Evolutionary conservation across 257 asterid species (phyloP).

Genomic region (Fraxinus quadrangulata): DNA sequence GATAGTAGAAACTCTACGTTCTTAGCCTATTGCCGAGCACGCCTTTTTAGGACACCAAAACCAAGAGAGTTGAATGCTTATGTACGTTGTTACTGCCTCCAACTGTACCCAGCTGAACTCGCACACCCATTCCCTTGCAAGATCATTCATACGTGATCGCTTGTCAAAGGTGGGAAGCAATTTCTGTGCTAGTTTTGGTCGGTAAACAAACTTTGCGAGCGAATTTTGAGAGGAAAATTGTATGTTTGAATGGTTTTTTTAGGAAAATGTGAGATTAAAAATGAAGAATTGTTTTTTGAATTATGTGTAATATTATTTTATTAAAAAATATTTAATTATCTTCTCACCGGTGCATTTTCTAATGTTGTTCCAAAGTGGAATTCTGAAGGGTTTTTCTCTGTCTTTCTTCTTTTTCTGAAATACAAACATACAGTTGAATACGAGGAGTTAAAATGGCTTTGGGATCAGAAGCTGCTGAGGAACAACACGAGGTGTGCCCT

Average conservation of each 20-base stretch:
- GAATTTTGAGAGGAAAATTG: no score
- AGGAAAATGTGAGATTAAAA: no score
- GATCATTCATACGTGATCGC: background rate
- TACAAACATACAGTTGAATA: background rate
- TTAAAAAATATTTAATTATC: no score
- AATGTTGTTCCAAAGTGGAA: background rate
- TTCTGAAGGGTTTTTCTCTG: background rate
- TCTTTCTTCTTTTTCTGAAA: background rate
- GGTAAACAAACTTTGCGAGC: background rate
- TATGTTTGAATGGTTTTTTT: no score
- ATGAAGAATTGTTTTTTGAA: no score
- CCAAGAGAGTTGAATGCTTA: background rate
- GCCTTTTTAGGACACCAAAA: background rate
- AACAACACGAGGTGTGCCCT: slow-evolving; percentile 31
- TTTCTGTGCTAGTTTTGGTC: no score
- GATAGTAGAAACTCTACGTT: background rate
- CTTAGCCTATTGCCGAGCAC: background rate
- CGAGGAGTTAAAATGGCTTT: slow-evolving; percentile 25
- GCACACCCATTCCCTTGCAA: background rate
- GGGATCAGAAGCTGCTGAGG: slow-evolving; percentile 21
- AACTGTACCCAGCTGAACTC: no score
- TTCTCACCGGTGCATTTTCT: background rate
- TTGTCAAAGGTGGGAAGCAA: background rate
- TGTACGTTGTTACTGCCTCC: no score
- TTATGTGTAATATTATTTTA: no score